Base-by-base conservation (phyloP, 2,329 filamentous ascomycete genomes). In the Epicoccum nigrum region DNA sequence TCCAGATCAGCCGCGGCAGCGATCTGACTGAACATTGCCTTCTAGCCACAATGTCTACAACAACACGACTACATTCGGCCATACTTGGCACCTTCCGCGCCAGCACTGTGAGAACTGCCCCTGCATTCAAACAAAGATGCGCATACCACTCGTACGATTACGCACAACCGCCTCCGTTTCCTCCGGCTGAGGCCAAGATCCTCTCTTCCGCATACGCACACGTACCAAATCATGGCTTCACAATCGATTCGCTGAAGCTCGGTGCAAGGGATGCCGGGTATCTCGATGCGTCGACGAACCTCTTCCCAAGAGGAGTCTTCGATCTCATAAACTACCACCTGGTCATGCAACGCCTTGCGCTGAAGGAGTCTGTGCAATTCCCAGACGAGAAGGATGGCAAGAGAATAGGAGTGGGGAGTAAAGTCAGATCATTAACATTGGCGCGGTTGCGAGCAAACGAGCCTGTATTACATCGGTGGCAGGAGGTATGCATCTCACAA, bases 181-280 rank as follows among this genome's bases (percentile, higher is more conserved):
- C 81, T 67, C 73, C 79, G 56, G 81, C 83, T 70, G 91, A 97
- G 78, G 78, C 81, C 34, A 77, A 83, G 49, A 95, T 97, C 69
- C 88, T 99, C 56, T 81, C 87, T 37, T 85, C 91, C n/a, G 88
- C 92, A 15, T 84, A 94, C 63, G 71, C 76, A 23, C 89, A 96
- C 71, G 86, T 97, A 8, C 91, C 92, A 15, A 73, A 81, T 42
- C 83, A 91, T 71, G 94, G 94, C 70, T 99, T 97, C 80, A 90
- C 90, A 0, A 77, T 81, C 40, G 80, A 83, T 16, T 80, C 92
- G 0, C 81, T 99, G 8, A 83, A 84, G 34, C 82, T 89, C 17
- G 94, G 93, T 55, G 90, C 90, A 54, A 86, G 86, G 65, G 91
- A 96, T 66, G 86, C 87, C 15, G 92, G 92, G 35, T 96, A 93